Evolutionary conservation across 2,329 filamentous ascomycete genomes (phyloP), one percentile per base, ranked within the genome.

Genomic region (Gliomastix tumulicola): DNA sequence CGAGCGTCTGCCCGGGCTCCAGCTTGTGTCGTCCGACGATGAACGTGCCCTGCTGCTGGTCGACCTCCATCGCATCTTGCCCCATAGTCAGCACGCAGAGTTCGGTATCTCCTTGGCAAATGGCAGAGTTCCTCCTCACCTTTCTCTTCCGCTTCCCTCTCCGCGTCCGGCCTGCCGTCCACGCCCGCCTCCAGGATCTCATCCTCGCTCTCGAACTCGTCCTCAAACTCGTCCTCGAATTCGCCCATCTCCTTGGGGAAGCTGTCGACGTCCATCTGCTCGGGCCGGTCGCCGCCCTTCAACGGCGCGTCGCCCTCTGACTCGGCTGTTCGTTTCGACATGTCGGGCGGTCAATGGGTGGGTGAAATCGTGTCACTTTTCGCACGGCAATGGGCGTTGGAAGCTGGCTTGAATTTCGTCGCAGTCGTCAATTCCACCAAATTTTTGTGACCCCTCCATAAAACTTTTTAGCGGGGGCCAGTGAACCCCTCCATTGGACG

Each of bases 191-290:
- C 90, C 41, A 96, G 66, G 36, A 97, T 86, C 61, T 97, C 89
- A 58, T 96, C 89, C 44, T 79, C 74, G 53, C 70, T 94, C 69
- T 96, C 89, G 49, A 84, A 90, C 55, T 90, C 86, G 52, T 90
- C 86, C 61, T 90, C 87, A 49, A 90, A 96, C 55, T 97, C 90
- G 64, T 96, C 92, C 55, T 95, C 92, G 45, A 94, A 97, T 48
- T 97, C 85, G 55, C 79, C 78, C 69, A 82, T 80, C 19, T 78
- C 78, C 54, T 68, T 67, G 45, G 65, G 57, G 45, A 66, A 60
- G 48, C 67, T 60, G 50, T 85, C 78, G 36, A 85, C 72, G 41
- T 83, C 84, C 72, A 78, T 78, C 42, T 74, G 68, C 44, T 80
- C 76, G 6, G 75, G 76, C 25, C 77, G 73, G 17, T 71, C 69